Conservation (phyloP, 371 early-diverging fungal species). For the Haplosporangium sp. region DNA sequence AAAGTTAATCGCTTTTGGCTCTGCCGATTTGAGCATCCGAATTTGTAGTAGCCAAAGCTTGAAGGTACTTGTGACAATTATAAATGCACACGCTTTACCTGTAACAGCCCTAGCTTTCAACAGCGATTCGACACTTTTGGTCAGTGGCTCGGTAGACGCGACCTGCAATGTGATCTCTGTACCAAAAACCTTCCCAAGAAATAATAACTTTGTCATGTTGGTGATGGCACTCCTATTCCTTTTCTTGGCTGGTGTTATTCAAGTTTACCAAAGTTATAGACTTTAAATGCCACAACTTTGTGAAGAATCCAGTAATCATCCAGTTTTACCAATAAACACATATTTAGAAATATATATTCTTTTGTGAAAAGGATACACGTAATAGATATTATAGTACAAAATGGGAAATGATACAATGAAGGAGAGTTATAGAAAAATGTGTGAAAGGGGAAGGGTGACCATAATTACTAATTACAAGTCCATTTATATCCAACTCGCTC, state of each 20-base stretch:
- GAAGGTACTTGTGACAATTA: slow-evolving; percentile 63
- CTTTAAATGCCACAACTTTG: neutral
- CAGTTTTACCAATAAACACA: no score
- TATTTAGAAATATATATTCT: no score
- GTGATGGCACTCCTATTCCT: slow-evolving; percentile 47
- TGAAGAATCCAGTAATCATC: no score
- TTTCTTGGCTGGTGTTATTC: slow-evolving; percentile 47
- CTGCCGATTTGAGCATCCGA: slow-evolving; percentile 65
- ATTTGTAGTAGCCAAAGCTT: slow-evolving; percentile 67
- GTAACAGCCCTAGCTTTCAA: slow-evolving; percentile 76
- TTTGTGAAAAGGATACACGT: neutral
- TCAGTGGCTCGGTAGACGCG: slow-evolving; percentile 78
- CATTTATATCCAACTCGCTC: neutral
- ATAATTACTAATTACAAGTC: no score
- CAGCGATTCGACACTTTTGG: slow-evolving; percentile 63
- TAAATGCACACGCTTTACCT: slow-evolving; percentile 72
- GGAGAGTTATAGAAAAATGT: neutral
- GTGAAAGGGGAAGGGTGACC: neutral
- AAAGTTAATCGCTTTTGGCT: slow-evolving; percentile 67
- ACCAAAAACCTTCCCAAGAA: slow-evolving; percentile 65
- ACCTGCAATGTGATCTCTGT: slow-evolving; percentile 67
- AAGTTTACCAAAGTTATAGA: slow-evolving; percentile 37
- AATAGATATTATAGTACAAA: neutral
- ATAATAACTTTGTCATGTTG: slow-evolving; percentile 53
- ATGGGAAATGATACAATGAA: neutral